Conservation (phyloP, 78 protist species). For the Emiliania huxleyi region DNA sequence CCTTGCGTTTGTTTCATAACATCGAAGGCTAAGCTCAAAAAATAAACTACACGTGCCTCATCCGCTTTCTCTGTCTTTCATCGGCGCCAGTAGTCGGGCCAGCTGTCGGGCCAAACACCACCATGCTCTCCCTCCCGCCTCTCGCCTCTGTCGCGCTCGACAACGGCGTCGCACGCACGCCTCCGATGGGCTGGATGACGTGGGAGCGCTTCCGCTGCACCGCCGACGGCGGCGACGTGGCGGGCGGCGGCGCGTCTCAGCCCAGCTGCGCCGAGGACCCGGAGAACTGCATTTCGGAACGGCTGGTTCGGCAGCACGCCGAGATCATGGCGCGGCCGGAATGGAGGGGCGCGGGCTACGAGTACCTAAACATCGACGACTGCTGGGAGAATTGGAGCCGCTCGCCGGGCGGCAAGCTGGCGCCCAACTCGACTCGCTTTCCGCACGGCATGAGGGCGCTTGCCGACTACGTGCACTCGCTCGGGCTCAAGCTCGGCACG, state of each 20-base stretch:
- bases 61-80: too few species aligned
- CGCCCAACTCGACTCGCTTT: neutral
- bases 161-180: neutral
- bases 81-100: too few species aligned
- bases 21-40: too few species aligned
- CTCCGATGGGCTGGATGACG: neutral
- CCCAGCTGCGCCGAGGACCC: neutral
- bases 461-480: neutral
- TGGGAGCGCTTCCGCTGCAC: conserved; percentile 7
- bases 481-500: neutral
- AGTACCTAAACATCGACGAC: neutral
- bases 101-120: too few species aligned
- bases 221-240: neutral
- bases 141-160: too few species aligned
- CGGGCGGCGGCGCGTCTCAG: too few species aligned
- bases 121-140: too few species aligned
- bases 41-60: too few species aligned
- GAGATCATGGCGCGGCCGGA: neutral
- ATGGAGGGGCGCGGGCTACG: neutral
- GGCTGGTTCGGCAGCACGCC: neutral
- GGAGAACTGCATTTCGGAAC: neutral
- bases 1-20: too few species aligned
- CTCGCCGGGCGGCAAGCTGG: neutral
- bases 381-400: neutral
- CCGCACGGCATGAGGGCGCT: neutral